phyloP scores from a whole-genome alignment of 192 early-diverging fungal species.

The Podila horticola region DNA sequence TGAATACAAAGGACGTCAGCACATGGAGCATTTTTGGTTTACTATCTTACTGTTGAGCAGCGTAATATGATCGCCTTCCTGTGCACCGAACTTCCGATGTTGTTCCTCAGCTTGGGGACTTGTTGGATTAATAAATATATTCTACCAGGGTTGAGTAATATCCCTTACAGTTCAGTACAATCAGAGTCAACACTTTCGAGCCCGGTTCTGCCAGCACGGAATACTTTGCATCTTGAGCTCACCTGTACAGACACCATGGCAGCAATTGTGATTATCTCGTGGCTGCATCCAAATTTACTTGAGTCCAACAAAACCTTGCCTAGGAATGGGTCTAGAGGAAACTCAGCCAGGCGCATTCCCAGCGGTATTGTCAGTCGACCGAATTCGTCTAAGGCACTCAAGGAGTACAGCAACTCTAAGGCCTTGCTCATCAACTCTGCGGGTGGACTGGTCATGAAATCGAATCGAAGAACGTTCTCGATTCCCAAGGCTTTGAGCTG shows the following conservation, averaged over 20 bases:
- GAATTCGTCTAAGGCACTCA: slow-evolving; percentile 77
- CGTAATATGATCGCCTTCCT: slow-evolving; percentile 79
- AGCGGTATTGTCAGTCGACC: slow-evolving; percentile 77
- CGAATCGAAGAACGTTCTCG: slow-evolving; percentile 82
- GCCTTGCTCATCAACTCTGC: slow-evolving; percentile 75
- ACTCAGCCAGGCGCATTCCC: slow-evolving; percentile 76
- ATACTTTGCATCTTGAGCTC: neutral
- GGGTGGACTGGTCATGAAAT: slow-evolving; percentile 82
- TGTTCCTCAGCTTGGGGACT: slow-evolving; percentile 57
- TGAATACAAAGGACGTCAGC: too few relatives aligned
- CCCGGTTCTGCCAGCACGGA: neutral
- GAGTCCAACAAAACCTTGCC: slow-evolving; percentile 75
- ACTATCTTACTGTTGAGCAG: slow-evolving; percentile 55
- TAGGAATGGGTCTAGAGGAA: slow-evolving; percentile 78
- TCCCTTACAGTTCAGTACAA: neutral
- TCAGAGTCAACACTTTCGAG: neutral
- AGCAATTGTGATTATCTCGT: slow-evolving; percentile 82
- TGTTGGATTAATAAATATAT: slow-evolving; percentile 57
- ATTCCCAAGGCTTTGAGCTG: slow-evolving; percentile 86
- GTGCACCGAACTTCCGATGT: slow-evolving; percentile 75
- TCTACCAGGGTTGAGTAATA: slow-evolving; percentile 18
- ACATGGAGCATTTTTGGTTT: too few relatives aligned
- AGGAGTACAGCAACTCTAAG: slow-evolving; percentile 77
- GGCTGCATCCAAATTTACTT: slow-evolving; percentile 68
- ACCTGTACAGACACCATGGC: slow-evolving; percentile 84